Evolutionary conservation across 768 basidiomycete genomes (phyloP).

Genomic region (Tylopilus vinaceipallidus): DNA sequence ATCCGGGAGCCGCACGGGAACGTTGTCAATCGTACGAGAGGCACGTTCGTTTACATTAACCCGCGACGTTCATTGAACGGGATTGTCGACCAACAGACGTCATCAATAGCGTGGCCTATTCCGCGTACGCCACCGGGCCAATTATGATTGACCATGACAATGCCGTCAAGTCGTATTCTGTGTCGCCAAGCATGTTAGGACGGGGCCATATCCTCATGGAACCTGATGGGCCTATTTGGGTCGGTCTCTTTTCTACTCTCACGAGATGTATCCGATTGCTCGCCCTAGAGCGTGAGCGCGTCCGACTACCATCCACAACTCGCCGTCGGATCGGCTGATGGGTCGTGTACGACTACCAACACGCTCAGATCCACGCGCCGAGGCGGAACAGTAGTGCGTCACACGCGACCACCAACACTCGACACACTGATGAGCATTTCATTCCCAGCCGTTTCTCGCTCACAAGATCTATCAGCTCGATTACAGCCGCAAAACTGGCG

Average conservation of each 20-base stretch:
- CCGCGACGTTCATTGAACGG: not conserved
- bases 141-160: slow-evolving; percentile 85
- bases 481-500: slow-evolving; percentile 69
- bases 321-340: slow-evolving; percentile 81
- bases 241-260: slow-evolving; percentile 35
- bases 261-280: not conserved
- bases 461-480: slow-evolving; percentile 87
- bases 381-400: slow-evolving; percentile 68
- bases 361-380: slow-evolving; percentile 62
- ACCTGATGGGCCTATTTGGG: slow-evolving; percentile 82
- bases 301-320: slow-evolving; percentile 90
- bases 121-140: slow-evolving; percentile 63
- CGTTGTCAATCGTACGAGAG: slow-evolving; percentile 76
- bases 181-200: slow-evolving; percentile 72
- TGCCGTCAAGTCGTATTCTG: slow-evolving; percentile 69
- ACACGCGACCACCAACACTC: not conserved
- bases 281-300: slow-evolving; percentile 56
- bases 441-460: slow-evolving; percentile 63
- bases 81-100: slow-evolving; percentile 48
- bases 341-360: slow-evolving; percentile 74
- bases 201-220: slow-evolving; percentile 70
- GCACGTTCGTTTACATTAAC: slow-evolving; percentile 33
- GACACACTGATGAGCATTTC: not conserved
- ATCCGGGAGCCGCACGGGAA: slow-evolving; percentile 67
- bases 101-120: slow-evolving; percentile 65